phyloP scores from a whole-genome alignment of 495 filamentous ascomycete species.

The Evernia prunastri region DNA sequence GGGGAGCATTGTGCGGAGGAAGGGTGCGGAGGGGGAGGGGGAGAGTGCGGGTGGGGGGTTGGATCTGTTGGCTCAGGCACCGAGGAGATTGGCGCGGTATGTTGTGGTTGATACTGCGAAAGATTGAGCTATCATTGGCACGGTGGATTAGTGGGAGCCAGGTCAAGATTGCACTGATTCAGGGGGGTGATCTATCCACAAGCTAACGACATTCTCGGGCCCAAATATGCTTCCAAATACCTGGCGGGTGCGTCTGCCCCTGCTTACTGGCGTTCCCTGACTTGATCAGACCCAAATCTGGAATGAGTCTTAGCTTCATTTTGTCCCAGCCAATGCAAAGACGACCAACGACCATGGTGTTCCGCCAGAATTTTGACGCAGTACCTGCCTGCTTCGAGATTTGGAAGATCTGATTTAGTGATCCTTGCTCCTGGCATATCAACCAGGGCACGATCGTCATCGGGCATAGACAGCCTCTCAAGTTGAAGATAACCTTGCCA shows the following conservation, averaged over 20 bases:
- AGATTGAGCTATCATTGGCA: conserved; percentile 12
- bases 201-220: not conserved
- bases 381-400: not conserved
- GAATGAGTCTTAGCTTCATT: too few species aligned
- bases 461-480: not conserved
- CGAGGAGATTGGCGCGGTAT: conserved; percentile 61
- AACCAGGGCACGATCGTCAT: not conserved
- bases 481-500: conserved; percentile 43
- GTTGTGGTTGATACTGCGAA: conserved; percentile 68
- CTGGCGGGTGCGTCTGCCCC: too few species aligned
- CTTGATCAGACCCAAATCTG: not conserved
- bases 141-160: not conserved
- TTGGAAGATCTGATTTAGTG: not conserved
- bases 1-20: conserved; percentile 39
- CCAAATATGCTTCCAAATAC: not conserved
- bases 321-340: not conserved
- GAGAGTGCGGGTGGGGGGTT: conserved; percentile 9
- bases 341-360: not conserved
- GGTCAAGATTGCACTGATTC: not conserved
- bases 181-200: not conserved
- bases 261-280: not conserved
- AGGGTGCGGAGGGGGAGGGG: conserved; percentile 14
- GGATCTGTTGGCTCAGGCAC: conserved; percentile 58
- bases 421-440: not conserved
- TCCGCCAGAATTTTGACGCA: not conserved